Base-by-base conservation (phyloP, 352 stramenopile species). In the Pythium aphanidermatum region DNA sequence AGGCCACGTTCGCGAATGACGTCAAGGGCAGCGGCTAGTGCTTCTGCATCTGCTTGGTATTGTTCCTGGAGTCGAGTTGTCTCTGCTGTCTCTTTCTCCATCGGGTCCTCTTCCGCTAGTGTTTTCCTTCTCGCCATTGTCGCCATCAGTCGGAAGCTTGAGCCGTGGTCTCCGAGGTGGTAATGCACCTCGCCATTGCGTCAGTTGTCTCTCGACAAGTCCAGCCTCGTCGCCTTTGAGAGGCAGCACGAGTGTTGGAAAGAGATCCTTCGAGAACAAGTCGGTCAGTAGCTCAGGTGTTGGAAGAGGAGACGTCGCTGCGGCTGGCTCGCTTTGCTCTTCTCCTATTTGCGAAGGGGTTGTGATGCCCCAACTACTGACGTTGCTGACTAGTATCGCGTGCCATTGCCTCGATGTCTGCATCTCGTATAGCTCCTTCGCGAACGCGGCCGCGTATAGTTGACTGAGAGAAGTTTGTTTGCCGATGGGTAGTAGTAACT, bases 231-330 rank as follows among this genome's bases (percentile, higher is more conserved):
- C 46, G 2, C 64, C 30, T 2, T 44, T 36, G 4, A 83, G 28
- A 3, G 77, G 60, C 17, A 86, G 25, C 12, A 84, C 71, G n/a
- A 83, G 44, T 5, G 65, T 48, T 19, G 77, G 74, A 30, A 82
- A 76, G 16, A 84, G n/a, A 19, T 69, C 47, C 2, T 56, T 46
- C 42, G 66, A 45, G 14, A 83, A 77, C 34, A 65, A 81, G 5
- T 40, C 36, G 19, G 59, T 51, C 7, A 89, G 38, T 9, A 77
- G 51, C 26, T 72, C 51, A 16, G 49, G 20, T 1, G 47, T 71
- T 16, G 74, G 74, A 3, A 86, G 19, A 6, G 29, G 30, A 7
- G 55, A 46, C 2, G 50, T 6, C 6, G 28, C 13, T 13, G 12
- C 11, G 6, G 23, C 8, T 14, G 21, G 20, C 5, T 58, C 45